Conservation (phyloP, 1,284 basidiomycete species). For the Stygiomarasmius scandens region DNA sequence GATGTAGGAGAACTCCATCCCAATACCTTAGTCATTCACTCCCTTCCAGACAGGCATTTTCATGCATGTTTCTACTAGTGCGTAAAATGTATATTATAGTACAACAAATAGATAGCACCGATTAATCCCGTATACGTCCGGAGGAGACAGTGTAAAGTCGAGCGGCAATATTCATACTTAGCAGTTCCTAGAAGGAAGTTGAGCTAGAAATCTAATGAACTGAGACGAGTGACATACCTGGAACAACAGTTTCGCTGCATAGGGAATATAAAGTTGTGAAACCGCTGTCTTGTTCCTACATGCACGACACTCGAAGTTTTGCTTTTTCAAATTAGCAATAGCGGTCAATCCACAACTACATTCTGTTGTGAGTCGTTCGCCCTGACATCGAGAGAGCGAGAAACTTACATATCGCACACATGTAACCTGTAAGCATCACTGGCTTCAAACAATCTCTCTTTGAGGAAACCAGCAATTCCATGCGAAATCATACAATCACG, state of each 20-base stretch:
- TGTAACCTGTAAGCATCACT: slow-evolving; percentile 96
- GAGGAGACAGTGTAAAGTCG: slow-evolving; percentile 83
- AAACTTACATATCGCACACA: slow-evolving; percentile 90
- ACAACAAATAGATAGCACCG: slow-evolving; percentile 19
- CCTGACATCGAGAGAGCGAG: slow-evolving; percentile 2
- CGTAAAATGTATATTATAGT: slow-evolving; percentile 53
- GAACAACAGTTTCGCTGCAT: slow-evolving; percentile 91
- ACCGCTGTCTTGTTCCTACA: slow-evolving; percentile 96
- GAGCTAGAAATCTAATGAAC: slow-evolving; percentile 1
- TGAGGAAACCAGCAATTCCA: slow-evolving; percentile 97
- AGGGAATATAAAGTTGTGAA: slow-evolving; percentile 90
- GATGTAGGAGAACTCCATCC: too few species aligned
- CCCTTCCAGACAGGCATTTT: background rate
- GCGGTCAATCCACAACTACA: slow-evolving; percentile 89
- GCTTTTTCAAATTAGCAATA: slow-evolving; percentile 93
- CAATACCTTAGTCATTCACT: background rate
- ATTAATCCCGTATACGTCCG: slow-evolving; percentile 75
- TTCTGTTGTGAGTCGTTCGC: slow-evolving; percentile 12
- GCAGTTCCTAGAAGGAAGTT: slow-evolving; percentile 65
- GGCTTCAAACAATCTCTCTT: slow-evolving; percentile 91
- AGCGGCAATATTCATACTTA: slow-evolving; percentile 91
- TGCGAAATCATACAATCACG: slow-evolving; percentile 99
- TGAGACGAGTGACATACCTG: slow-evolving; percentile 52
- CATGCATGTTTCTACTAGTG: slow-evolving; percentile 33
- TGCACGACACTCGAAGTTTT: slow-evolving; percentile 86